These are phyloP conservation scores for Saccharomyces pastorianus DNA, from an alignment of 1,139 yeast genomes.

Conservation along the genomic window DNA sequence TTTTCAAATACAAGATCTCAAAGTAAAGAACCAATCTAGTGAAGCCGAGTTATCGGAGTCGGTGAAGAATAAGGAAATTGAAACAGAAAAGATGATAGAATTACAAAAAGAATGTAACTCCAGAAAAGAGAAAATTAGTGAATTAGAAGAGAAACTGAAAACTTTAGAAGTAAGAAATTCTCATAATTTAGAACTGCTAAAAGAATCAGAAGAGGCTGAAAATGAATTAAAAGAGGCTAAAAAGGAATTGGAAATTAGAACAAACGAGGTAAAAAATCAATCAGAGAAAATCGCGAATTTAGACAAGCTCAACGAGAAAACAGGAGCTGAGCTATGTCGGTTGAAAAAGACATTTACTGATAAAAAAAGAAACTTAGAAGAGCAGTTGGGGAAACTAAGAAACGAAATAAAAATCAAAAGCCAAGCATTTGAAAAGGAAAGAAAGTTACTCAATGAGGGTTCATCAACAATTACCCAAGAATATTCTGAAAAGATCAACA, in stretches of 20 bases:
- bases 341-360: background rate
- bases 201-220: background rate
- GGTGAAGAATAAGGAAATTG: background rate
- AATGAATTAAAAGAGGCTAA: background rate
- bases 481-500: slow-evolving; percentile 41
- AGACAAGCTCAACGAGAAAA: background rate
- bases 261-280: background rate
- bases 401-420: slow-evolving; percentile 32
- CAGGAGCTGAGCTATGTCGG: background rate
- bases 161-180: slow-evolving; percentile 5
- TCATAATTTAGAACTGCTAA: background rate
- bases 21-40: slow-evolving; percentile 3
- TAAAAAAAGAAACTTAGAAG: slow-evolving; percentile 2
- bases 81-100: background rate
- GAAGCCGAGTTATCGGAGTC: background rate
- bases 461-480: slow-evolving; percentile 45
- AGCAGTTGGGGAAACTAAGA: slow-evolving; percentile 21
- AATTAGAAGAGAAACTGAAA: slow-evolving; percentile 11
- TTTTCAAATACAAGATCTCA: slow-evolving; percentile 5
- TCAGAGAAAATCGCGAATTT: background rate
- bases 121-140: slow-evolving; percentile 14
- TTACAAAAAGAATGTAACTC: background rate
- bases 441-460: slow-evolving; percentile 40
- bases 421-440: slow-evolving; percentile 44
- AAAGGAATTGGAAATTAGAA: background rate